Evolutionary conservation across 345 rosid genomes (phyloP).

Genomic region (Cardiospermum halicacabum): DNA sequence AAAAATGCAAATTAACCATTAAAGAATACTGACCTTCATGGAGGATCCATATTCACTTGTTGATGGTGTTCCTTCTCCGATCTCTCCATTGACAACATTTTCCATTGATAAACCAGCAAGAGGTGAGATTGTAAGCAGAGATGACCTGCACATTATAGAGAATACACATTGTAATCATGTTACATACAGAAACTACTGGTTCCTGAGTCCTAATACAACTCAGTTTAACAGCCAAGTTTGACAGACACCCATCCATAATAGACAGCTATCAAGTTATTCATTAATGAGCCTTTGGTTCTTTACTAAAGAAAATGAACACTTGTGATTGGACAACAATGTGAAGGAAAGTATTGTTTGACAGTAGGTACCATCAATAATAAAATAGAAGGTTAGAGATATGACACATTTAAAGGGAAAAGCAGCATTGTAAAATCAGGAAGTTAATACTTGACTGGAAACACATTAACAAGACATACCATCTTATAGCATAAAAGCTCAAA

Average conservation of each 20-base stretch:
- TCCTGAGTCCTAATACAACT: background rate
- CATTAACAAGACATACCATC: background rate
- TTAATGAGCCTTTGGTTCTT: background rate
- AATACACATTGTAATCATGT: background rate
- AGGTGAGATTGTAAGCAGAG: slow-evolving; percentile 43
- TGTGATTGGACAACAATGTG: background rate
- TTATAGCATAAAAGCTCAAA: background rate
- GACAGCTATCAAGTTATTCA: background rate
- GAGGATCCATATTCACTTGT: slow-evolving; percentile 61
- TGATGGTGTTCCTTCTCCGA: slow-evolving; percentile 53
- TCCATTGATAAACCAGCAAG: slow-evolving; percentile 63
- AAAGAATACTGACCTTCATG: slow-evolving; percentile 55
- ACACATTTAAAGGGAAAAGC: background rate
- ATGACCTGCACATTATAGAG: slow-evolving; percentile 52
- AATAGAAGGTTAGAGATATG: background rate
- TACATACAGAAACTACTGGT: background rate
- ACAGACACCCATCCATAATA: background rate
- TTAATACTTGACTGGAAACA: background rate
- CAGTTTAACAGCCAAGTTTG: background rate
- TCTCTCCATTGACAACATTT: slow-evolving; percentile 60
- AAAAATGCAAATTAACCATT: slow-evolving; percentile 8
- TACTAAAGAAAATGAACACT: background rate
- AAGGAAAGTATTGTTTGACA: background rate
- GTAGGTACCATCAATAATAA: background rate
- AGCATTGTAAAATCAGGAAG: background rate